Evolutionary conservation across 345 rosid genomes (phyloP), one percentile per base, ranked within the genome.

Genomic region (Aethionema arabicum): DNA sequence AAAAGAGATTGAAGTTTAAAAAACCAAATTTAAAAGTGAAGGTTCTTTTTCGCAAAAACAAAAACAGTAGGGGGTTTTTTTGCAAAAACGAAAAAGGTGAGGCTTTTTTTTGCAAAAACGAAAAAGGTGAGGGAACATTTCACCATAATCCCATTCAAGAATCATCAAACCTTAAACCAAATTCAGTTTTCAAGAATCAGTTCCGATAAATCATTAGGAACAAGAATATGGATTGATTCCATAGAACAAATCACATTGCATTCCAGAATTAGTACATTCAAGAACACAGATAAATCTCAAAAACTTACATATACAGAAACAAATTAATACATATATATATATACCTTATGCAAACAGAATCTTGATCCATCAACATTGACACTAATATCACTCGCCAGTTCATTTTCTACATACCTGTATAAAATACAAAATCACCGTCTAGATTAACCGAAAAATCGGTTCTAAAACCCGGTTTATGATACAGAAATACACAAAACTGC

Each of bases 271-370:
- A 21, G 2, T 1, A 21, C 27, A 21, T 21, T n/a, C 29, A 15
- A 11, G 32, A 43, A 39, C 11, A 40, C 11, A 47, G 13, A 68
- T 43, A 15, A 12, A 21, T 8, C 35, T 8, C 27, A 59, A 68
- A 27, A 50, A 50, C 4, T 12, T 35, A 16, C 5, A 4, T 10
- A 51, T 7, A 65, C 7, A 21, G 31, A 54, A n/a, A 32, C 9
- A 16, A 36, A 8, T 9, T 6, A 3, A 3, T 37, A 44, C 47
- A 72, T 21, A 21, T 21, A 21, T 21, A 21, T 21, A 21, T 21
- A 21, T 85, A 90, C 97, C 97, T 90, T 90, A 52, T 90, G 97
- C 37, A 90, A 76, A 72, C 70, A 78, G 68, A 87, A 90, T 72
- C 79, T 87, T 33, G 76, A 62, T 57, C 83, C 86, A 5, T 82